These are phyloP conservation scores for Scleroderma bovista DNA, from an alignment of 768 basidiomycete genomes.

Conservation along the genomic window DNA sequence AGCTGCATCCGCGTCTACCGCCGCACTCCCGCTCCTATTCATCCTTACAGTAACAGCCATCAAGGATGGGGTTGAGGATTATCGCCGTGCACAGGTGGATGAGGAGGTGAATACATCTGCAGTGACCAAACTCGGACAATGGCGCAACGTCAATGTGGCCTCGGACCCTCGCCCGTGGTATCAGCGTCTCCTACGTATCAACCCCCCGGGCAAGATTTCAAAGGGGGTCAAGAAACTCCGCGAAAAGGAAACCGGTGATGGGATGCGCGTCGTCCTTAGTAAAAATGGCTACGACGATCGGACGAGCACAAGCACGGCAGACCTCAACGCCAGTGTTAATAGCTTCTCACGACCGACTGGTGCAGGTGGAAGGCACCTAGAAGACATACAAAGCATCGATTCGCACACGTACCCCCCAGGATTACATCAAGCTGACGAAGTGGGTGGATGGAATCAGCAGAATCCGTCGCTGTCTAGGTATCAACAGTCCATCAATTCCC, in stretches of 20 bases:
- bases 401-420: constrained; percentile 61
- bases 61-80: constrained; percentile 96
- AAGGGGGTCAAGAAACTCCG: constrained; percentile 83
- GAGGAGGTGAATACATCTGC: constrained; percentile 95
- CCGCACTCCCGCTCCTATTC: constrained; percentile 81
- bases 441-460: constrained; percentile 32
- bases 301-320: constrained; percentile 40
- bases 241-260: constrained; percentile 71
- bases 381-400: constrained; percentile 66
- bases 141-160: constrained; percentile 88
- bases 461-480: constrained; percentile 39
- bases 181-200: constrained; percentile 66
- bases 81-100: constrained; percentile 81
- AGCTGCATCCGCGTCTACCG: constrained; percentile 73
- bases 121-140: constrained; percentile 81
- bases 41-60: constrained; percentile 86
- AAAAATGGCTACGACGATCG: constrained; percentile 32
- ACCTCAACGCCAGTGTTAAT: constrained; percentile 38
- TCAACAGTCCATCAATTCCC: constrained; percentile 53
- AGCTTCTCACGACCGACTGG: constrained; percentile 34
- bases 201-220: constrained; percentile 69
- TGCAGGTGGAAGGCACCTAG: constrained; percentile 47
- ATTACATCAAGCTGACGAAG: constrained; percentile 23
- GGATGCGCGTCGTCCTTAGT: constrained; percentile 57
- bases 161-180: constrained; percentile 70